phyloP scores from a whole-genome alignment of 176 grass and related monocot species.

The Oryza glumipatula region DNA sequence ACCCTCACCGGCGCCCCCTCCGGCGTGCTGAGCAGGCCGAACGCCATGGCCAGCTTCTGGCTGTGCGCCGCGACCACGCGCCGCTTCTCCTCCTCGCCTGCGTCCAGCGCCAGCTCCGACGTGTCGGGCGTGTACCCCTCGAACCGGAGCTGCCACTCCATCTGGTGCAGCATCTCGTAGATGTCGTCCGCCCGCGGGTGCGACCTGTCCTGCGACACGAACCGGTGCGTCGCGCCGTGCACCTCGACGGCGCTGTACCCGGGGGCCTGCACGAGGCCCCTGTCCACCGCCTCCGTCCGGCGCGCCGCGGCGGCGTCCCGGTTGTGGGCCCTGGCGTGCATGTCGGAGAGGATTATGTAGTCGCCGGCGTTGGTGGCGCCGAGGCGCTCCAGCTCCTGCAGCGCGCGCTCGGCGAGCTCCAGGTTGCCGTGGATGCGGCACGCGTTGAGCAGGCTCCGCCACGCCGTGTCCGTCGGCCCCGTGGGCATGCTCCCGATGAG shows the following conservation, averaged over 20 bases:
- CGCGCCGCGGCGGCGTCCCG: conserved; percentile 42
- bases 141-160: conserved; percentile 76
- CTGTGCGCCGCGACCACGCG: conserved; percentile 49
- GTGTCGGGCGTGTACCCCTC: conserved; percentile 66
- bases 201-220: conserved; percentile 69
- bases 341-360: conserved; percentile 71
- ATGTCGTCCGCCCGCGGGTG: conserved; percentile 56
- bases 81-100: conserved; percentile 67
- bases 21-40: conserved; percentile 61
- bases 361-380: conserved; percentile 54
- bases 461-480: conserved; percentile 54
- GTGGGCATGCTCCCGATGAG: conserved; percentile 68
- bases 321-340: conserved; percentile 56
- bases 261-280: conserved; percentile 45
- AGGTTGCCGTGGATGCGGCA: conserved; percentile 68
- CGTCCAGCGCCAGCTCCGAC: conserved; percentile 58
- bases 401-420: conserved; percentile 43
- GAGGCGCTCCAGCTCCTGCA: conserved; percentile 45
- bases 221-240: conserved; percentile 66
- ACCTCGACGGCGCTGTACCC: conserved; percentile 81
- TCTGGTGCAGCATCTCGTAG: conserved; percentile 80
- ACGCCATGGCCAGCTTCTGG: conserved; percentile 92
- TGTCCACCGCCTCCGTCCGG: conserved; percentile 49
- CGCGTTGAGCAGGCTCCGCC: conserved; percentile 77
- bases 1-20: conserved; percentile 53